Evolutionary conservation across 2,329 filamentous ascomycete species (phyloP), one percentile per base, ranked within the genome.

Genomic region (Pleochaeta shiraiana): DNA sequence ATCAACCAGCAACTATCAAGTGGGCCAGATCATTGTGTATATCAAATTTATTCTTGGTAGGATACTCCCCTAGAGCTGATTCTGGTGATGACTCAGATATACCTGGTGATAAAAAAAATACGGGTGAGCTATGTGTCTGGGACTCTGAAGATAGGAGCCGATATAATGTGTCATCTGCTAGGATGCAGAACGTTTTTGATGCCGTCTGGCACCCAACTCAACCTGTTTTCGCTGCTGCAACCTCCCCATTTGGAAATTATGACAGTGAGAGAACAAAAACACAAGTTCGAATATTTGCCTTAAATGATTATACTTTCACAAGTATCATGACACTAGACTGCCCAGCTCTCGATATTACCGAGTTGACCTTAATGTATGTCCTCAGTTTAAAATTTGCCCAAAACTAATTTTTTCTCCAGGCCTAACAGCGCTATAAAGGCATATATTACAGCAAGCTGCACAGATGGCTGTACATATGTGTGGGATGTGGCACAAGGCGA

Each of bases 131-230:
- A 2, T 79, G 79, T 47, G 71, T 85, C 0, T 85, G 82, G 81
- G 76, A 86, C 69, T 77, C 79, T 0, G 64, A 71, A 0, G 74
- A 73, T 1, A 64, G 64, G 0, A 37, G 55, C 0, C 74, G 76
- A 55, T 73, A 83, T 55, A 75, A 74, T 4, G 76, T 85, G 3
- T 73, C 76, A 24, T 78, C 79, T 2, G 79, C 77, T 1, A 78
- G 78, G 0, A 78, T 77, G 0, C 78, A 81, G 57, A 85, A 86
- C 65, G 81, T 85, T 1, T 86, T 86, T 55, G 83, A 86, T 68
- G 79, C 85, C 1, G 74, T 77, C 0, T 86, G 83, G 83, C 83
- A 86, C 69, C 83, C 83, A 0, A 76, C 70, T 0, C 74, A 79
- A 57, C 73, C 75, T 2, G 75, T 76, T 26, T 85, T 85, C 67